Percentiles rank a stretch among this genome's conserved stretches.
phyloP scores from a whole-genome alignment of 352 stramenopile species.

The Thalassiosira mediterranea region DNA sequence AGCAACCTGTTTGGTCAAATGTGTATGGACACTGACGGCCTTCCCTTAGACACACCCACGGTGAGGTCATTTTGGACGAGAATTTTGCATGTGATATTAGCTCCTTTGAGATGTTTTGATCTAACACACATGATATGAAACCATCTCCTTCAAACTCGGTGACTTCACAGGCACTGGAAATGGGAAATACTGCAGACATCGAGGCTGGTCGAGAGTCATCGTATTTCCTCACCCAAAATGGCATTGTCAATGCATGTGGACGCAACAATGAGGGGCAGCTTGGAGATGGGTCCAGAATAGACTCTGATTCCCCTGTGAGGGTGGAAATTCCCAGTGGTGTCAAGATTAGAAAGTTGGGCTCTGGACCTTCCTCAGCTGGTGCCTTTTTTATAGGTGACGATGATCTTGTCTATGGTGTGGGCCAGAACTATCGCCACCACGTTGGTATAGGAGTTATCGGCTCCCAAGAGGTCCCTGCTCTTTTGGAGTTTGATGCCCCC shows the following conservation, averaged over 20 bases:
- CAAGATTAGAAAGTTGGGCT: conserved; percentile 15
- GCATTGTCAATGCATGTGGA: conserved; percentile 24
- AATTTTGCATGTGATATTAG: no score
- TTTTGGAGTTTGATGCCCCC: conserved; percentile 19
- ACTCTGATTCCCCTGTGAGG: conserved; percentile 28
- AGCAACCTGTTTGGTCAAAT: conserved; percentile 44
- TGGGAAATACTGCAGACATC: conserved; percentile 21
- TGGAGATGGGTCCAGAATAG: conserved; percentile 24
- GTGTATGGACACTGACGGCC: conserved; percentile 24
- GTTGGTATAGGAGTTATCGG: conserved; percentile 17
- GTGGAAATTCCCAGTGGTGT: conserved; percentile 21
- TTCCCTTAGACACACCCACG: conserved; percentile 14
- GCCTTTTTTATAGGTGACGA: conserved; percentile 30
- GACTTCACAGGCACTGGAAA: no score
- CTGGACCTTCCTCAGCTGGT: conserved; percentile 21
- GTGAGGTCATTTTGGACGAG: conserved; percentile 9
- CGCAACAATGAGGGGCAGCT: conserved; percentile 47
- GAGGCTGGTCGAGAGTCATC: conserved; percentile 30
- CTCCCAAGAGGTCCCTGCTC: conserved; percentile 7
- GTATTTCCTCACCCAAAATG: conserved; percentile 29
- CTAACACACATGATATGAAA: no score
- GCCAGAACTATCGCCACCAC: conserved; percentile 34
- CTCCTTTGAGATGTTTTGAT: no score
- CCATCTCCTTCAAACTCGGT: no score
- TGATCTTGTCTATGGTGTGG: conserved; percentile 16